Evolutionary conservation across 2,329 filamentous ascomycete genomes (phyloP).

Genomic region (Alternaria brassicicola): DNA sequence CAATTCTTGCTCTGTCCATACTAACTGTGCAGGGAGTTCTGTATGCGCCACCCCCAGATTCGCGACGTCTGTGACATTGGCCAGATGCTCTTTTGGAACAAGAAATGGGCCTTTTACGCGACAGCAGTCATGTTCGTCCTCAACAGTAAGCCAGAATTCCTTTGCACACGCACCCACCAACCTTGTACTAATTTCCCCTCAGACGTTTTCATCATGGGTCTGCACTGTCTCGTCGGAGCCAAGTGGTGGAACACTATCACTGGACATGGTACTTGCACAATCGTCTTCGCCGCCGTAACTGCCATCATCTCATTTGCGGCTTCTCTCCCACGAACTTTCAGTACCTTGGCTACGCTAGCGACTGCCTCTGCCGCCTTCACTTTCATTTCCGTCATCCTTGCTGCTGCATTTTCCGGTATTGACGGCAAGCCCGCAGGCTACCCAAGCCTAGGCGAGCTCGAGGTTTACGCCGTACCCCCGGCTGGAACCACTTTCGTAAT

Average conservation of each 20-base stretch:
- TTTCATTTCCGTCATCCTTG: slow-evolving; percentile 84
- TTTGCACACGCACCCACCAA: background rate
- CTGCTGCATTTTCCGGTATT: slow-evolving; percentile 79
- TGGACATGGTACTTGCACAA: slow-evolving; percentile 73
- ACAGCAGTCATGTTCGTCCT: slow-evolving; percentile 87
- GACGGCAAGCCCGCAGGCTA: slow-evolving; percentile 76
- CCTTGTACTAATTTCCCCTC: background rate
- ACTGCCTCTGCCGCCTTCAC: slow-evolving; percentile 84
- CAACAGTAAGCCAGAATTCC: slow-evolving; percentile 79
- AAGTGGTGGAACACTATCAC: slow-evolving; percentile 92
- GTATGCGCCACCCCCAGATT: slow-evolving; percentile 85
- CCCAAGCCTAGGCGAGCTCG: slow-evolving; percentile 62
- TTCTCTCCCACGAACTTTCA: slow-evolving; percentile 86
- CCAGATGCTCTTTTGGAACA: slow-evolving; percentile 91
- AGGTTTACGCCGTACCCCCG: slow-evolving; percentile 71
- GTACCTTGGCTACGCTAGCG: slow-evolving; percentile 77
- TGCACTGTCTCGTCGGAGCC: slow-evolving; percentile 83
- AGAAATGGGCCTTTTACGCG: slow-evolving; percentile 71
- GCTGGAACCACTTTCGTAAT: slow-evolving; percentile 77
- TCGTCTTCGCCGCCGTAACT: slow-evolving; percentile 77
- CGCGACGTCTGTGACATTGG: slow-evolving; percentile 93
- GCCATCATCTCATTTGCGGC: slow-evolving; percentile 76
- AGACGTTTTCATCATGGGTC: slow-evolving; percentile 53
- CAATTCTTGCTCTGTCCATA: background rate
- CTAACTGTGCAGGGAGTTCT: slow-evolving; percentile 74